Percentiles rank a stretch among this genome's conserved stretches.
phyloP scores from a whole-genome alignment of 352 stramenopile genomes.

The Globisporangium nagaii region DNA sequence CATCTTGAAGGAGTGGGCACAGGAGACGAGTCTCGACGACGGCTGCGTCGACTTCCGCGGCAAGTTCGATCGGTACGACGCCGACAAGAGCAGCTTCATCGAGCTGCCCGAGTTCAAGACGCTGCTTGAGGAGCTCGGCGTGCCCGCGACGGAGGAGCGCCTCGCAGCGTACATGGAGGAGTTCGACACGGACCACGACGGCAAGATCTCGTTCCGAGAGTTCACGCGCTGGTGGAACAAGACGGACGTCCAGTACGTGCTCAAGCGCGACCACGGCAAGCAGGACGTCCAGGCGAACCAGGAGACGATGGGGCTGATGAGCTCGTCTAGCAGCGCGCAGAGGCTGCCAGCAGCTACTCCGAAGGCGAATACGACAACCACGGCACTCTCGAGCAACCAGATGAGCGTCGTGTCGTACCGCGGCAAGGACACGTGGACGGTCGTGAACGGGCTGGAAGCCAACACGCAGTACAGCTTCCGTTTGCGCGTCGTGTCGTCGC shows the following conservation, averaged over 20 bases:
- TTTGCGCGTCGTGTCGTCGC: constrained; percentile 68
- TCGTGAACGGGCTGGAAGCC: constrained; percentile 60
- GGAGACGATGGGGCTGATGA: background rate
- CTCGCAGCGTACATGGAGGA: constrained; percentile 78
- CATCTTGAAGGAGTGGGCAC: constrained; percentile 82
- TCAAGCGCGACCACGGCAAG: constrained; percentile 59
- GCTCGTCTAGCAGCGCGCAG: background rate
- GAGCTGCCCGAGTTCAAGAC: constrained; percentile 84
- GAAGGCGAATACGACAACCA: constrained; percentile 13
- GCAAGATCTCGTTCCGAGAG: constrained; percentile 81
- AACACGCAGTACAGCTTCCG: constrained; percentile 87
- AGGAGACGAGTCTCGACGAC: constrained; percentile 74
- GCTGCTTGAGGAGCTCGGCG: constrained; percentile 82
- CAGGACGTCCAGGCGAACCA: background rate
- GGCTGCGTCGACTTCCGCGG: constrained; percentile 62
- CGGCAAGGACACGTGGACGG: constrained; percentile 35
- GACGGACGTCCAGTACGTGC: constrained; percentile 71
- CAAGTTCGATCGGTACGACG: constrained; percentile 74
- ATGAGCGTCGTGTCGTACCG: constrained; percentile 76
- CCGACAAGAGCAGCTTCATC: constrained; percentile 63
- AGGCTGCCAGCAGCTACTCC: background rate
- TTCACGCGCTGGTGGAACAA: constrained; percentile 88
- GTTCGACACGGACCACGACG: constrained; percentile 79
- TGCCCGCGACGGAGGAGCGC: constrained; percentile 71
- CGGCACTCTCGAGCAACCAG: constrained; percentile 12